Evolutionary conservation across 352 stramenopile species (phyloP).

Genomic region (Globisporangium canariense): DNA sequence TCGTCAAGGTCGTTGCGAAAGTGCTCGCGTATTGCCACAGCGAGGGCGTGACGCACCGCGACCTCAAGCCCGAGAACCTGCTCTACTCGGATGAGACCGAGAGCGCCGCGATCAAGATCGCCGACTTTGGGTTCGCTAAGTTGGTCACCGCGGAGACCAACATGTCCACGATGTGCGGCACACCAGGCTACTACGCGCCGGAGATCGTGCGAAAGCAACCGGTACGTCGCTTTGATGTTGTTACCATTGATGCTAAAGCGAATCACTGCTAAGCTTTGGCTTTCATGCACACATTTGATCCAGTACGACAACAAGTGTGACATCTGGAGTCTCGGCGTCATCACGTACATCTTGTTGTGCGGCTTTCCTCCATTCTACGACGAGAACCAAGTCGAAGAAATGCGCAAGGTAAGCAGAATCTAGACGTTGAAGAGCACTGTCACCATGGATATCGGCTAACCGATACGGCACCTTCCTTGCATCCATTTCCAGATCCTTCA

Average conservation of each 20-base stretch:
- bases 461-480: neutral
- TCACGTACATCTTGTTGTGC: conserved; percentile 93
- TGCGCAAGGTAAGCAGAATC: conserved; percentile 50
- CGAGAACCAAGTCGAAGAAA: conserved; percentile 84
- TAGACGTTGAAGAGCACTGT: neutral
- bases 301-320: conserved; percentile 95
- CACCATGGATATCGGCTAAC: neutral
- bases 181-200: conserved; percentile 95
- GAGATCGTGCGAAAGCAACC: conserved; percentile 93
- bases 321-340: conserved; percentile 93
- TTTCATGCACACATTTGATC: neutral
- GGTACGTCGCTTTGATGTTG: conserved; percentile 17
- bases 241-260: neutral
- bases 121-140: conserved; percentile 90
- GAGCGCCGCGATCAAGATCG: conserved; percentile 92
- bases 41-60: conserved; percentile 90
- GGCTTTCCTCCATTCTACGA: conserved; percentile 97
- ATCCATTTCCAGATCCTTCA: conserved; percentile 48
- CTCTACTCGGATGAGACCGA: conserved; percentile 84
- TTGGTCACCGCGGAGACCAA: conserved; percentile 73
- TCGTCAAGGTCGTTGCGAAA: conserved; percentile 84
- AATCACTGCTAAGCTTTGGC: neutral
- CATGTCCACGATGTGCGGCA: conserved; percentile 90
- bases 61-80: conserved; percentile 97
- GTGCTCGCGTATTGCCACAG: conserved; percentile 87